Evolutionary conservation across 2,329 filamentous ascomycete species (phyloP).

Genomic region (Teratosphaeria nubilosa): DNA sequence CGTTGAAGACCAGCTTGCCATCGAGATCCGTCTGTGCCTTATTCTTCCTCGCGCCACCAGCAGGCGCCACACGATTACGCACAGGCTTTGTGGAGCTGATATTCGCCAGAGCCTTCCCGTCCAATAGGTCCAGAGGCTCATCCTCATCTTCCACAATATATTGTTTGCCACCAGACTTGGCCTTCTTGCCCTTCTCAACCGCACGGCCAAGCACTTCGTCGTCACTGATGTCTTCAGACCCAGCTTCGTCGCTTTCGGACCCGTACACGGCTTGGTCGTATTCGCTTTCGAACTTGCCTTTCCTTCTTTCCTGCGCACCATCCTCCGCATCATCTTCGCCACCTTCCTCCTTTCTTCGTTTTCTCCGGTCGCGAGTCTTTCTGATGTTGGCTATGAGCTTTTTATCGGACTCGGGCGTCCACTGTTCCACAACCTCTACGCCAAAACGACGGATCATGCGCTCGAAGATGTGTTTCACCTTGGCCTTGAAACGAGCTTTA

Average conservation of each 20-base stretch:
- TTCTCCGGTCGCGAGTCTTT: constrained; percentile 83
- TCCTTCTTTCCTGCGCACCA: constrained; percentile 30
- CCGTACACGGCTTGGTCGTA: constrained; percentile 96
- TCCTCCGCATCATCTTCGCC: constrained; percentile 49
- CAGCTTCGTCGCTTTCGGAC: constrained; percentile 34
- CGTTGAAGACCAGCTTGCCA: constrained; percentile 68
- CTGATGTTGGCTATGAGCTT: constrained; percentile 91
- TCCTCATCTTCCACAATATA: constrained; percentile 94
- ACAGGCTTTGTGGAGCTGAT: constrained; percentile 84
- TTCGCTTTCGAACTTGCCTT: constrained; percentile 73
- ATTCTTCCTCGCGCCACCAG: constrained; percentile 28
- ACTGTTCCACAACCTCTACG: constrained; percentile 64
- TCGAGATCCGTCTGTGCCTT: constrained; percentile 65
- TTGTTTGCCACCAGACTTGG: constrained; percentile 46
- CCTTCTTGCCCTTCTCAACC: constrained; percentile 46
- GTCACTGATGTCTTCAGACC: constrained; percentile 49
- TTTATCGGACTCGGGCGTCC: constrained; percentile 74
- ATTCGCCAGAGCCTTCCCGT: constrained; percentile 77
- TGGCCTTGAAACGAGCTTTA: constrained; percentile 91
- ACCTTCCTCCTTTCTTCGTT: constrained; percentile 70
- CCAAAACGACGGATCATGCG: constrained; percentile 88
- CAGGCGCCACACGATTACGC: constrained; percentile 42
- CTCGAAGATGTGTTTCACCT: constrained; percentile 97
- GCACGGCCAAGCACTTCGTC: constrained; percentile 43
- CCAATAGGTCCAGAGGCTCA: constrained; percentile 87